phyloP scores from a whole-genome alignment of 768 basidiomycete species.

The Boletus bicolor region DNA sequence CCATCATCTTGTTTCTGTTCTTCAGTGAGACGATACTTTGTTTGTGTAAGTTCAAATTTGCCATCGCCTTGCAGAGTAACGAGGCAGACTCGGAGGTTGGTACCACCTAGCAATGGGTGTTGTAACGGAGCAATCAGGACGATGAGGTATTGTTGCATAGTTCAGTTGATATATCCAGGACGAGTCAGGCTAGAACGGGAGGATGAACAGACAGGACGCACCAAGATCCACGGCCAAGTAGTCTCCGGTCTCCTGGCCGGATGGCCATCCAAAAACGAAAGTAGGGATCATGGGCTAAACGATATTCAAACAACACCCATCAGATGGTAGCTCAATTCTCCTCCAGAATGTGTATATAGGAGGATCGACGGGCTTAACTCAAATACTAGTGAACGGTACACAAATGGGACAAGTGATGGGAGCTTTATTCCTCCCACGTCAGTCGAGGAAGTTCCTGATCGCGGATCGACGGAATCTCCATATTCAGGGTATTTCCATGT shows the following conservation, averaged over 20 bases:
- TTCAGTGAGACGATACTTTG: constrained; percentile 94
- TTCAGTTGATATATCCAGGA: neutral
- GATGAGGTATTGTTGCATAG: neutral
- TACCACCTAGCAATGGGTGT: constrained; percentile 60
- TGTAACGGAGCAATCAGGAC: neutral
- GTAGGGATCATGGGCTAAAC: constrained; percentile 92
- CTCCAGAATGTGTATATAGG: neutral
- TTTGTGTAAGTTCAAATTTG: constrained; percentile 96
- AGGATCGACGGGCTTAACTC: neutral
- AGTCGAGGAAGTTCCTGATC: neutral
- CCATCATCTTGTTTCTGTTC: constrained; percentile 99
- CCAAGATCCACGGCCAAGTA: constrained; percentile 89
- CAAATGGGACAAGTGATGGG: neutral
- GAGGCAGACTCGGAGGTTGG: constrained; percentile 97
- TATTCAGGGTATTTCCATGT: constrained; percentile 3
- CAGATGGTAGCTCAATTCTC: constrained; percentile 5
- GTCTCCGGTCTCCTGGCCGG: constrained; percentile 83
- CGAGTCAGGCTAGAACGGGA: neutral
- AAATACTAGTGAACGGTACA: neutral
- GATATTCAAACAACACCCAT: constrained; percentile 2
- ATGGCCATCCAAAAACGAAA: constrained; percentile 94
- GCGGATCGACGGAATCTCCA: neutral
- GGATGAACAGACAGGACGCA: constrained; percentile 34
- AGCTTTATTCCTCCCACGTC: neutral
- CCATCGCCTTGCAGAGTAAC: constrained; percentile 89